Evolutionary conservation across 2,329 filamentous ascomycete species (phyloP).

Genomic region (Trichoderma sp.): DNA sequence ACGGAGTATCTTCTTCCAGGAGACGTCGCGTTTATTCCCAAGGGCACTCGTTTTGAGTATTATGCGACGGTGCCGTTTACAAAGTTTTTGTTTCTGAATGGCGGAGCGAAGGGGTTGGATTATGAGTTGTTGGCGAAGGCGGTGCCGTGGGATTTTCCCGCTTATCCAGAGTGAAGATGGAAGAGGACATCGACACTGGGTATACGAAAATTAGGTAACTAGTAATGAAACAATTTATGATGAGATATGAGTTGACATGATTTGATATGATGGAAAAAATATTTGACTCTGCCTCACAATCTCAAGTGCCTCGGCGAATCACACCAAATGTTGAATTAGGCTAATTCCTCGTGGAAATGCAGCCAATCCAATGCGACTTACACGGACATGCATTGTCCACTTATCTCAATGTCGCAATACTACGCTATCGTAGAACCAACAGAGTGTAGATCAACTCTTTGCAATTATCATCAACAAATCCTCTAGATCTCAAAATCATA

Average conservation of each 20-base stretch:
- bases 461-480: background rate
- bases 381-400: background rate
- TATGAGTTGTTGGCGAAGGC: slow-evolving; percentile 24
- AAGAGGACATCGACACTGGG: background rate
- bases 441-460: background rate
- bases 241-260: background rate
- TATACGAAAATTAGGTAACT: background rate
- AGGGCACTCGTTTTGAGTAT: slow-evolving; percentile 25
- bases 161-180: slow-evolving; percentile 20
- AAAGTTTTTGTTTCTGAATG: slow-evolving; percentile 30
- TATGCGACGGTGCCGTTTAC: slow-evolving; percentile 26
- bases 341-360: background rate
- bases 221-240: background rate
- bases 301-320: background rate
- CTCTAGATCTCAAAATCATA: background rate
- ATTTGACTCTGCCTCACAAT: background rate
- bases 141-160: slow-evolving; percentile 24
- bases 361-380: background rate
- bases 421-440: background rate
- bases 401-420: background rate
- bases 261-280: background rate
- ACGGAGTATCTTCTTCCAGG: slow-evolving; percentile 25
- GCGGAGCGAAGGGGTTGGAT: slow-evolving; percentile 26
- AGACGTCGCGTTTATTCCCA: slow-evolving; percentile 30
- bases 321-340: background rate